Evolutionary conservation across 2,329 filamentous ascomycete species (phyloP).

Genomic region (Dryadomyces sulphureus): DNA sequence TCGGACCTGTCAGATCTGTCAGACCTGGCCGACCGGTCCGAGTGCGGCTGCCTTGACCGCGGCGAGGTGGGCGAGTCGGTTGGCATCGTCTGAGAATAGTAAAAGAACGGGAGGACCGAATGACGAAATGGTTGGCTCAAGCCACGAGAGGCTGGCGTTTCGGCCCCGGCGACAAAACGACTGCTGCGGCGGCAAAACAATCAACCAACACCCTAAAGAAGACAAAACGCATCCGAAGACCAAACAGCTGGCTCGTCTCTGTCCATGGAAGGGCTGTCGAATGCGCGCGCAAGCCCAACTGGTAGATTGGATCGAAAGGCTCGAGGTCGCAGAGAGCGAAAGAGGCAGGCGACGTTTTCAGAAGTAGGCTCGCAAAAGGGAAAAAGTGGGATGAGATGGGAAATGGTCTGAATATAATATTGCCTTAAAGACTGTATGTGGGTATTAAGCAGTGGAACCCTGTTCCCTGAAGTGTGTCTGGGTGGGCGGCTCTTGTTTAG

Average conservation of each 20-base stretch:
- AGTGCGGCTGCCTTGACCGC: conserved; percentile 1
- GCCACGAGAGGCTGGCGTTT: background rate
- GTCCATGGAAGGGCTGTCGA: background rate
- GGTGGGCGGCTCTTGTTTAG: conserved; percentile 1
- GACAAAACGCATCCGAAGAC: background rate
- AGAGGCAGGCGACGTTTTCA: background rate
- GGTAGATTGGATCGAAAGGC: background rate
- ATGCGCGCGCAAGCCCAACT: background rate
- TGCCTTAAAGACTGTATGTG: background rate
- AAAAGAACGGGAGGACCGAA: too few relatives aligned
- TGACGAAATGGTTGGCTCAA: background rate
- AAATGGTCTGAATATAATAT: background rate
- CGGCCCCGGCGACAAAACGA: too few relatives aligned
- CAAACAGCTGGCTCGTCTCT: background rate
- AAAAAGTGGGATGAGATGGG: background rate
- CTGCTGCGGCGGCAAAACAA: too few relatives aligned
- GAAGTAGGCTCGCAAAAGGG: too few relatives aligned
- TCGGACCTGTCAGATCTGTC: too few relatives aligned
- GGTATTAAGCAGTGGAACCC: conserved; percentile 1
- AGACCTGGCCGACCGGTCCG: too few relatives aligned
- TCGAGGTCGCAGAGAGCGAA: background rate
- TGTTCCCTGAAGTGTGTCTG: background rate
- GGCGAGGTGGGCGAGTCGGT: conserved; percentile 17
- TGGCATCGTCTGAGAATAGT: conserved; percentile 4
- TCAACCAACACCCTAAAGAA: background rate